Base-by-base conservation (phyloP, 1,284 basidiomycete species). In the Puccinia horiana region DNA sequence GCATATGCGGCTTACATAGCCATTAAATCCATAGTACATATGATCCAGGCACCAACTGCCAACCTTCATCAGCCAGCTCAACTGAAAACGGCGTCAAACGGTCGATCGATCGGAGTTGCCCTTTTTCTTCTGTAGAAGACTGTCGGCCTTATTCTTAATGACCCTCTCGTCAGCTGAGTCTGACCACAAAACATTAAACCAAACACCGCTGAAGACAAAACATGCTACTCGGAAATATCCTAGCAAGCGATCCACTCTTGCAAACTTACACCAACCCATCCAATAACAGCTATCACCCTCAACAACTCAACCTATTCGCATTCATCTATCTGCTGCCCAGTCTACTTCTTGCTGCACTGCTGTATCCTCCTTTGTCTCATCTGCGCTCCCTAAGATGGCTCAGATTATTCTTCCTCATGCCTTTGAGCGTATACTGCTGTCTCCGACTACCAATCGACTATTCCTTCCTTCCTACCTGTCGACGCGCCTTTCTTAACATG, bases 371-470 rank as follows among this genome's bases (percentile, higher is more conserved):
- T 11, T 56, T 72, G 11, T 32, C 5, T 18, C 23, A 11, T 6
- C 26, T 44, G 16, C 37, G 29, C 26, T 54, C 2, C 26, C 9
- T 63, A 11, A 1, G 78, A 49, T 80, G 40, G 52, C 11, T 80
- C 12, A 29, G 78, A 42, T 14, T 61, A 1, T 4, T 47, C 37
- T n/a, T 58, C 23, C 18, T 80, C 18, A 70, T 37, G 2, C 78
- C 78, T 0, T 8, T 72, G 5, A 61, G 54, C 32, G 47, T 73
- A 11, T 80, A 72, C 29, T 29, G 1, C n/a, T 26, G 65, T 14
- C 37, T 80, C n/a, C 54, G 52, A 3, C 56, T 73, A 5, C 35
- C 67, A 20, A 4, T 80, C 32, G 78, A 61, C 42, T 80, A 73
- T 35, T 80, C 69, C 52, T 72, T 72, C 49, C 26, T 23, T 26